These are phyloP conservation scores for Penicillium coffeae DNA, from an alignment of 495 filamentous ascomycete species.

Conservation along the genomic window DNA sequence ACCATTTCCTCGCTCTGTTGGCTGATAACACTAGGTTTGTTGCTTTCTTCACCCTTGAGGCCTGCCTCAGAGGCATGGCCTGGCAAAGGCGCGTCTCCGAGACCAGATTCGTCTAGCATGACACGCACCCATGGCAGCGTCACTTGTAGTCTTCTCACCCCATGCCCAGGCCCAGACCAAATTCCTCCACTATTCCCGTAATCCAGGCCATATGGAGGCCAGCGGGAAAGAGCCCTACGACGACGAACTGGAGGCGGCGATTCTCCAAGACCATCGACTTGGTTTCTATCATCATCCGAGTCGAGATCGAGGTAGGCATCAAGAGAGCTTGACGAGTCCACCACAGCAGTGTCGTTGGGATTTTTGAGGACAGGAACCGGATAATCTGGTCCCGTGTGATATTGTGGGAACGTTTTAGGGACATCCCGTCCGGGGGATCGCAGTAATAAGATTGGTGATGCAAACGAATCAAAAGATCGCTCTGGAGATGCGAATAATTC, in stretches of 20 bases:
- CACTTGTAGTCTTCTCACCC: slow-evolving; percentile 24
- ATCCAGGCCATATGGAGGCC: slow-evolving; percentile 41
- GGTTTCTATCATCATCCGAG: background rate
- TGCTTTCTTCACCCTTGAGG: background rate
- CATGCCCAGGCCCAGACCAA: slow-evolving; percentile 13
- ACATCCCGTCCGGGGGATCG: slow-evolving; percentile 44
- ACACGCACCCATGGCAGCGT: slow-evolving; percentile 34
- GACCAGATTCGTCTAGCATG: slow-evolving; percentile 6
- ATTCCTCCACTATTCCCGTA: slow-evolving; percentile 23
- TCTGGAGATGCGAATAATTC: slow-evolving; percentile 44
- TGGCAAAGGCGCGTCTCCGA: background rate
- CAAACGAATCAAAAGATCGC: slow-evolving; percentile 55
- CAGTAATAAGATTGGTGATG: slow-evolving; percentile 56
- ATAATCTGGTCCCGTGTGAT: slow-evolving; percentile 34
- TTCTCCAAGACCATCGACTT: background rate
- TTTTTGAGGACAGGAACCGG: slow-evolving; percentile 29
- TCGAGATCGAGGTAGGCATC: slow-evolving; percentile 9
- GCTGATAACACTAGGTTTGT: slow-evolving; percentile 20
- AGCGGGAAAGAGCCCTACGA: slow-evolving; percentile 35
- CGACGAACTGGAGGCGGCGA: slow-evolving; percentile 18
- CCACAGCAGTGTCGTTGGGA: background rate
- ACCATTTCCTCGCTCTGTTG: slow-evolving; percentile 39
- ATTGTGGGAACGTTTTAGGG: slow-evolving; percentile 31
- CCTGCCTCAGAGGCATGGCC: background rate
- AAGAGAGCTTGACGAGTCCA: slow-evolving; percentile 3